Base-by-base conservation (phyloP, 1,139 yeast genomes). In the Pichia sp. region DNA sequence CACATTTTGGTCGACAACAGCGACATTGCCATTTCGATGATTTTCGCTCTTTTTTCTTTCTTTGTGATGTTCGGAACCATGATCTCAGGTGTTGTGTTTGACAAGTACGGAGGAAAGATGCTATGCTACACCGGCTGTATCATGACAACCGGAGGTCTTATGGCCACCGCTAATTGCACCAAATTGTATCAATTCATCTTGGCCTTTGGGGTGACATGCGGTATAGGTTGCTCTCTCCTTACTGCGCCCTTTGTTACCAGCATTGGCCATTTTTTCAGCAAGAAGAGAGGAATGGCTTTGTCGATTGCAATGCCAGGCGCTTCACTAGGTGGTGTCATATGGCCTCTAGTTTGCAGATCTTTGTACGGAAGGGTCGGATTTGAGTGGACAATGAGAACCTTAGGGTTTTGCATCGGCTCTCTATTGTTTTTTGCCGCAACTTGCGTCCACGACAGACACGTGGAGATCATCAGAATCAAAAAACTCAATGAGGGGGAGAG, bases 241-340 rank as follows among this genome's bases (percentile, higher is more conserved):
- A 74, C 81, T 75, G 74, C 83, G 1, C 87, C 89, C 0, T 67
- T 81, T 55, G 76, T 85, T 36, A 83, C 85, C 2, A 79, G 77
- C 2, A 73, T 84, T 42, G 64, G 66, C 2, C 89, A 84, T 62
- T 85, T 85, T 78, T 85, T 83, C 63, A 70, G 75, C 56, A 72
- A 65, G 55, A 81, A 75, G 57, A 70, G 90, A 55, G 90, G 85
- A 1, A 67, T 78, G 57, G 89, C 88, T 4, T 66, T 81, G 47
- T 82, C 87, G 1, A 66, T 82, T 4, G 85, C 85, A 0, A 77
- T 79, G 62, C 89, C 90, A n/a, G 90, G 90, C 0, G 70, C 69
- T 13, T 76, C 84, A 34, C 66, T 84, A 5, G 92, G 92, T 16
- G 88, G 88, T 49, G 77, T 82, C 32, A 70, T 82, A 1, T 80